Conservation (phyloP, 2,329 filamentous ascomycete species). For the Arthrobotrys pseudoclavata region DNA sequence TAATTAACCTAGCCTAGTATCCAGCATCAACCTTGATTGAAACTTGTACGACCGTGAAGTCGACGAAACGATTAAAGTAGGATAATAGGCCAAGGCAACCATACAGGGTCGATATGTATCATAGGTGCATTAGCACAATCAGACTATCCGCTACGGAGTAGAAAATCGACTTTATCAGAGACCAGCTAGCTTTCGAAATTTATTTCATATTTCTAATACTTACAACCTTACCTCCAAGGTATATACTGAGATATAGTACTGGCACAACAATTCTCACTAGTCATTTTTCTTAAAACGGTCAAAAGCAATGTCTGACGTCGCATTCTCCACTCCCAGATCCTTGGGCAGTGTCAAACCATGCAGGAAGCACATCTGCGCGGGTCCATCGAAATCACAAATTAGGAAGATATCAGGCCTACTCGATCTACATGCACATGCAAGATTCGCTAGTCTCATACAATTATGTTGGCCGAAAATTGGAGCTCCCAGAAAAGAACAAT, state of each 20-base stretch:
- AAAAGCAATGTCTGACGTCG: background rate
- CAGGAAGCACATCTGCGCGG: conserved; percentile 1
- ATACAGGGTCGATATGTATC: background rate
- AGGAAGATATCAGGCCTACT: conserved; percentile 6
- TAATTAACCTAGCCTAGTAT: no score
- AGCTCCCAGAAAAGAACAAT: background rate
- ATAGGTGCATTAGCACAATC: no score
- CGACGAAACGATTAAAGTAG: background rate
- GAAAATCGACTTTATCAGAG: no score
- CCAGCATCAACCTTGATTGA: no score
- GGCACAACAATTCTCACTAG: background rate
- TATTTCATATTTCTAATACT: no score
- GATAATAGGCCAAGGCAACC: background rate
- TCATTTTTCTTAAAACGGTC: background rate
- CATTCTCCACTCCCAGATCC: conserved; percentile 11
- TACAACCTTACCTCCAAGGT: no score
- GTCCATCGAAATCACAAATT: background rate
- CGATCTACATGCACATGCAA: background rate
- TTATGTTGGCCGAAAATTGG: conserved; percentile 2
- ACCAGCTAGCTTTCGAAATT: background rate
- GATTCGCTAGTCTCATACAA: background rate
- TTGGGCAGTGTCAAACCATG: conserved; percentile 16
- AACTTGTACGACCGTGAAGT: background rate
- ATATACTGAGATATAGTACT: no score
- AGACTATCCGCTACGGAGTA: no score